phyloP scores from a whole-genome alignment of 2,329 filamentous ascomycete species.

The Alternaria sp. region DNA sequence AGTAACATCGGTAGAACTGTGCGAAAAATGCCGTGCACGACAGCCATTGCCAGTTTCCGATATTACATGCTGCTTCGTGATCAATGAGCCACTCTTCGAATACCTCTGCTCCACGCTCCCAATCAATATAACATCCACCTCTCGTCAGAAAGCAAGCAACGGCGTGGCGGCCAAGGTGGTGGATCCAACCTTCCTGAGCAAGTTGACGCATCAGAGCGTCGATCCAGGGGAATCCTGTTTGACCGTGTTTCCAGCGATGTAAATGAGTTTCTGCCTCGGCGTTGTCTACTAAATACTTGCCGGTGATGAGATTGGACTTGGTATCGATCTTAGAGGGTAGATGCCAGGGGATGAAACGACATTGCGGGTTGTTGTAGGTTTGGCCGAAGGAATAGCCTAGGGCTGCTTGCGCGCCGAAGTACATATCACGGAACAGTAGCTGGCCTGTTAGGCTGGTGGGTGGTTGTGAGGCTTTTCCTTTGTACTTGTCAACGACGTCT shows the following conservation, averaged over 20 bases:
- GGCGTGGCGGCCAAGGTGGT: constrained; percentile 79
- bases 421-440: constrained; percentile 82
- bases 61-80: constrained; percentile 76
- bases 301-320: constrained; percentile 59
- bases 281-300: constrained; percentile 70
- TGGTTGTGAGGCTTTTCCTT: constrained; percentile 63
- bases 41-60: constrained; percentile 82
- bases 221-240: constrained; percentile 81
- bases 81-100: constrained; percentile 80
- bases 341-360: constrained; percentile 82
- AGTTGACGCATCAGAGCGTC: constrained; percentile 82
- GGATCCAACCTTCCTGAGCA: constrained; percentile 76
- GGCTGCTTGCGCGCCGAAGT: constrained; percentile 77
- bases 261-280: constrained; percentile 71
- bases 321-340: constrained; percentile 67
- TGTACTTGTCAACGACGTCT: constrained; percentile 66
- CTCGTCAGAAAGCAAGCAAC: constrained; percentile 83
- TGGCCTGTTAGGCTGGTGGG: constrained; percentile 77
- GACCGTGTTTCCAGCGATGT: constrained; percentile 71
- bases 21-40: constrained; percentile 77
- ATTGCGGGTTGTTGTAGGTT: constrained; percentile 70
- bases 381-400: constrained; percentile 71
- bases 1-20: constrained; percentile 76
- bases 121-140: constrained; percentile 79
- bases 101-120: constrained; percentile 80